phyloP scores from a whole-genome alignment of 139 green algal species.

The Ostreobium quekettii region DNA sequence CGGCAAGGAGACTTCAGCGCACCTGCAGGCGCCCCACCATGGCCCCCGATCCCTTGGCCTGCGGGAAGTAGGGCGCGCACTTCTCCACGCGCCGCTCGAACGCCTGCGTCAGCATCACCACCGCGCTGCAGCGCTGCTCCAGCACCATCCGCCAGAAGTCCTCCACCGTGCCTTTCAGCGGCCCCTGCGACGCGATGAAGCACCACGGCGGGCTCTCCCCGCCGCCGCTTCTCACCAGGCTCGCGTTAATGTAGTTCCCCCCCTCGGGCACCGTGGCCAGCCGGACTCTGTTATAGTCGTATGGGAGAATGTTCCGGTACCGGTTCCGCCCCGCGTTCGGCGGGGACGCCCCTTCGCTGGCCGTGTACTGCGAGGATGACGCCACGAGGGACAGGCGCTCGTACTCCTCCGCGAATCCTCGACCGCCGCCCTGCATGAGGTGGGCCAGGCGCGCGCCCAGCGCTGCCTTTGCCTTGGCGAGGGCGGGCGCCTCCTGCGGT shows the following conservation, averaged over 20 bases:
- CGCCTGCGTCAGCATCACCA: constrained; percentile 55
- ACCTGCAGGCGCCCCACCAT: constrained; percentile 17
- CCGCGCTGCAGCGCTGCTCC: constrained; percentile 26
- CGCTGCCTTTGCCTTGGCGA: background rate
- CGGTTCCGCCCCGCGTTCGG: too few species aligned
- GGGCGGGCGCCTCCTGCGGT: constrained; percentile 5
- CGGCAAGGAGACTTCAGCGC: too few species aligned
- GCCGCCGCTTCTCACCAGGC: constrained; percentile 17
- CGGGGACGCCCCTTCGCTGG: too few species aligned
- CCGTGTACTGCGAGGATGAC: too few species aligned
- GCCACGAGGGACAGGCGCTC: too few species aligned
- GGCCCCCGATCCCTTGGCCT: background rate
- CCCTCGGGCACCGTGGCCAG: constrained; percentile 15
- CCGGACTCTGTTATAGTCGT: constrained; percentile 49
- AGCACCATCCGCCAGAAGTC: constrained; percentile 56
- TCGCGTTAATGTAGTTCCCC: constrained; percentile 43
- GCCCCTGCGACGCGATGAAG: constrained; percentile 47
- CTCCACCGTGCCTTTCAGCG: constrained; percentile 28
- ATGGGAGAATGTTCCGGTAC: constrained; percentile 55
- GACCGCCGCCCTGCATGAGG: constrained; percentile 7
- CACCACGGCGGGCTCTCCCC: constrained; percentile 21
- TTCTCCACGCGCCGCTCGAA: constrained; percentile 31
- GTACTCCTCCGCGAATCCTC: constrained; percentile 9
- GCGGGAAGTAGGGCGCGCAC: constrained; percentile 39
- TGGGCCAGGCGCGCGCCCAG: background rate